These are phyloP conservation scores for Aleurites moluccanus DNA, from an alignment of 441 rosid species.

Conservation along the genomic window DNA sequence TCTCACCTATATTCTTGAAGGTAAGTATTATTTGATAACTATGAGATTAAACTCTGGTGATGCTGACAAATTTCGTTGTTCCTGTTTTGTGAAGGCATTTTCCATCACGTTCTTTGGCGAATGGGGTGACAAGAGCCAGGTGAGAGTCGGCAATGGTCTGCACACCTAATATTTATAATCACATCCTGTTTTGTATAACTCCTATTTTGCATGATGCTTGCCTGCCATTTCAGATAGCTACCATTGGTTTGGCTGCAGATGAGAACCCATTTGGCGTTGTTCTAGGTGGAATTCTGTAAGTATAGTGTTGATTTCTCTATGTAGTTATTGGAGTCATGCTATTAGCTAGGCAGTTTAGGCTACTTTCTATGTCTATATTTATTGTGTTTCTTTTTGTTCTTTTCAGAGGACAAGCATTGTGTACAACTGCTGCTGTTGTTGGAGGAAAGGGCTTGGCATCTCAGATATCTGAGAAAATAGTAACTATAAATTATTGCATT, in stretches of 20 bases:
- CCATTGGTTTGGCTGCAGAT: slow-evolving; percentile 95
- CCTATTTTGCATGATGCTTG: slow-evolving; percentile 19
- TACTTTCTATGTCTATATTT: neutral
- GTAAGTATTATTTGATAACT: slow-evolving; percentile 32
- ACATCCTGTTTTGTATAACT: slow-evolving; percentile 5
- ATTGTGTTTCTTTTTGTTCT: slow-evolving; percentile 13
- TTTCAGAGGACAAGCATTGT: slow-evolving; percentile 79
- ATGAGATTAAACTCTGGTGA: slow-evolving; percentile 5
- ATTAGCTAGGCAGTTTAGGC: neutral
- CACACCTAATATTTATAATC: slow-evolving; percentile 3
- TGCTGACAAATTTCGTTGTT: slow-evolving; percentile 18
- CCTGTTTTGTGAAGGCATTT: slow-evolving; percentile 65
- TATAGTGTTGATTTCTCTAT: slow-evolving; percentile 10
- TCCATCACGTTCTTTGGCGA: slow-evolving; percentile 95
- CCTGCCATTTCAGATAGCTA: slow-evolving; percentile 66
- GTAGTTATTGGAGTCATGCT: slow-evolving; percentile 8
- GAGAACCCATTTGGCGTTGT: slow-evolving; percentile 89
- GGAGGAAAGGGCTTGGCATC: slow-evolving; percentile 98
- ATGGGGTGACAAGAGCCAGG: slow-evolving; percentile 99
- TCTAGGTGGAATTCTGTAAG: slow-evolving; percentile 88
- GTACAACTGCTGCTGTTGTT: slow-evolving; percentile 90
- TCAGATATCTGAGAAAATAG: slow-evolving; percentile 91
- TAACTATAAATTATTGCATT: slow-evolving; percentile 28
- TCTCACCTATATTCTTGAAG: slow-evolving; percentile 91
- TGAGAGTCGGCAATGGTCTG: slow-evolving; percentile 23